Conservation (phyloP, 495 filamentous ascomycete species). For the Xylaria longipes region DNA sequence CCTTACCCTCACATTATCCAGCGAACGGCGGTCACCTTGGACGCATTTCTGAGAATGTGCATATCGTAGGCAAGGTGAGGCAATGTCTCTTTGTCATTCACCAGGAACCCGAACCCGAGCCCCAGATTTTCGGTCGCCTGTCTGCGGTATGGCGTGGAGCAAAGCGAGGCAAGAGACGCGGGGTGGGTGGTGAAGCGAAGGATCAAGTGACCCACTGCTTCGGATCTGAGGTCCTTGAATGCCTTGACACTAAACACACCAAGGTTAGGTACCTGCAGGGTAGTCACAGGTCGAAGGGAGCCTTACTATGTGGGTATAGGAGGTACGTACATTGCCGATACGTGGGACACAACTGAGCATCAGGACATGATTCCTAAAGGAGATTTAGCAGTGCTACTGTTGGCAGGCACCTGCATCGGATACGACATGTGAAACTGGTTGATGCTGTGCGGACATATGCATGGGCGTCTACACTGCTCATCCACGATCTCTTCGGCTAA, state of each 20-base stretch:
- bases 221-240: slow-evolving; percentile 30
- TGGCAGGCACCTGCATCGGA: slow-evolving; percentile 3
- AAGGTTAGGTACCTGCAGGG: slow-evolving; percentile 1
- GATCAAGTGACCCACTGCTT: slow-evolving; percentile 23
- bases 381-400: not conserved
- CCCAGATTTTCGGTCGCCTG: slow-evolving; percentile 23
- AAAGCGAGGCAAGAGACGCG: not conserved
- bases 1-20: not conserved
- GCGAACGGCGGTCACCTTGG: not conserved
- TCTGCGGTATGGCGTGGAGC: slow-evolving; percentile 5
- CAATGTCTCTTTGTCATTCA: slow-evolving; percentile 13
- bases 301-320: slow-evolving; percentile 9
- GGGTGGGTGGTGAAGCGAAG: slow-evolving; percentile 6
- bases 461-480: not conserved
- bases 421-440: not conserved
- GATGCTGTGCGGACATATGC: slow-evolving; percentile 6
- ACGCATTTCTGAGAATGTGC: not conserved
- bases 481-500: not conserved
- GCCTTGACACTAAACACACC: not conserved
- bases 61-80: slow-evolving; percentile 13
- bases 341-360: not conserved
- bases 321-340: slow-evolving; percentile 4
- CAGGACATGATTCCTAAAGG: slow-evolving; percentile 12
- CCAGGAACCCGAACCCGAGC: slow-evolving; percentile 15
- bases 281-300: not conserved